Conservation (phyloP, 192 early-diverging fungal species). For the Phycomyces nitens region DNA sequence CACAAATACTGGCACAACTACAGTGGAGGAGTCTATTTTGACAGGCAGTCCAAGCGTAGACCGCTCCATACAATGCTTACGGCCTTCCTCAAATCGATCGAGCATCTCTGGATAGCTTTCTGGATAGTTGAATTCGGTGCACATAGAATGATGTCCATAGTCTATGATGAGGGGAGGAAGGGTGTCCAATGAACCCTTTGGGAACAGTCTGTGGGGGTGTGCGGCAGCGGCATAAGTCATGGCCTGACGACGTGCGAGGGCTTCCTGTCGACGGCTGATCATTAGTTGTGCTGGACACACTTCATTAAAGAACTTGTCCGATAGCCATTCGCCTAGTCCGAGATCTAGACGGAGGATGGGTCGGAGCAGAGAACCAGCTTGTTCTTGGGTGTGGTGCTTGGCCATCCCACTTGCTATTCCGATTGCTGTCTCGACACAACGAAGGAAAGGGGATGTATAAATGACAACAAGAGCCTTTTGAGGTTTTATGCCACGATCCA, state of each 20-base stretch:
- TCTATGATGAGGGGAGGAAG: constrained; percentile 22
- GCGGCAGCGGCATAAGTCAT: constrained; percentile 9
- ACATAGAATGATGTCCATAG: constrained; percentile 13
- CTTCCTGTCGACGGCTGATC: constrained; percentile 22
- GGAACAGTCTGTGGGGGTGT: background rate
- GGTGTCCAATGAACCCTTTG: no score
- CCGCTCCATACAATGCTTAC: constrained; percentile 4
- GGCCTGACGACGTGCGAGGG: constrained; percentile 24
- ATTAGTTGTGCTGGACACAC: constrained; percentile 27
- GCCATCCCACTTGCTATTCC: constrained; percentile 29
- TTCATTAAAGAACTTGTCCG: constrained; percentile 31
- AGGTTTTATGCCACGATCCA: constrained; percentile 9
- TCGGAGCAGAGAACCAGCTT: background rate
- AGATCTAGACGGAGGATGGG: constrained; percentile 28
- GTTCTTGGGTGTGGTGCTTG: background rate
- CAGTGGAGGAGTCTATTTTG: background rate
- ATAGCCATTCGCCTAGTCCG: constrained; percentile 39
- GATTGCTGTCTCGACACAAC: constrained; percentile 35
- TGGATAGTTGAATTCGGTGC: constrained; percentile 28
- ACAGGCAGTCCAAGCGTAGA: background rate
- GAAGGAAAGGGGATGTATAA: constrained; percentile 36
- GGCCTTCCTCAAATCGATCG: constrained; percentile 23
- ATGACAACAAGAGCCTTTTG: constrained; percentile 24
- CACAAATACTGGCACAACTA: constrained; percentile 18
- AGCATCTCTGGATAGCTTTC: constrained; percentile 30